A percentile compares a stretch with the other conserved stretches of the same genome.
Evolutionary conservation across 2,329 filamentous ascomycete species (phyloP).

Genomic region (Triangularia setosa): DNA sequence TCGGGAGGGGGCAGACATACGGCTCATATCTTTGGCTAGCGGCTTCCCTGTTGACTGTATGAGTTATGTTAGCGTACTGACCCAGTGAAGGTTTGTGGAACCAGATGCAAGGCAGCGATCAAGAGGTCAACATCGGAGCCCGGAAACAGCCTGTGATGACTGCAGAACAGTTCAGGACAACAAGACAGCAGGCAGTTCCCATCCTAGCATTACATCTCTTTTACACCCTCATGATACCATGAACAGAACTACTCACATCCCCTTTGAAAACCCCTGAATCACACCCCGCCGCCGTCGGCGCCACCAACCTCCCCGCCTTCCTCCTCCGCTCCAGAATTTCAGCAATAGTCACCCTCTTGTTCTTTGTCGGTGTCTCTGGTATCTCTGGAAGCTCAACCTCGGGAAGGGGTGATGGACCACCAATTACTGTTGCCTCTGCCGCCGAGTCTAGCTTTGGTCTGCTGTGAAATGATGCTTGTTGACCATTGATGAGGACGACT

Average conservation of each 20-base stretch:
- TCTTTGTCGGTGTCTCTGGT: slow-evolving; percentile 4
- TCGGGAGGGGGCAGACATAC: slow-evolving; percentile 50
- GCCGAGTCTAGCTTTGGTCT: slow-evolving; percentile 18
- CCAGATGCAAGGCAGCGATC: too few species aligned
- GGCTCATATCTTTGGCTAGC: slow-evolving; percentile 77
- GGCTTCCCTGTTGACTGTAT: slow-evolving; percentile 53
- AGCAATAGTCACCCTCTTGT: slow-evolving; percentile 51
- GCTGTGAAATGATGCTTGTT: slow-evolving; percentile 17
- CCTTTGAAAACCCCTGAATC: slow-evolving; percentile 65
- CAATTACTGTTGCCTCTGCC: slow-evolving; percentile 13
- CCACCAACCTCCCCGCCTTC: slow-evolving; percentile 57
- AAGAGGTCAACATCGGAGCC: too few species aligned
- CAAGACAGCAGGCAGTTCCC: too few species aligned
- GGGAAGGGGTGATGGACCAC: slow-evolving; percentile 22
- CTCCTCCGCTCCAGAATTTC: slow-evolving; percentile 64
- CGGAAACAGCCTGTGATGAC: too few species aligned
- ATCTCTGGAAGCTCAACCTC: slow-evolving; percentile 23
- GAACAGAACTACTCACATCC: slow-evolving; percentile 44
- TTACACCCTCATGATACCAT: too few species aligned
- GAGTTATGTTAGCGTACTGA: slow-evolving; percentile 4
- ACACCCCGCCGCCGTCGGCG: slow-evolving; percentile 1
- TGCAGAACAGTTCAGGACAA: too few species aligned
- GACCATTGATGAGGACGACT: too few species aligned
- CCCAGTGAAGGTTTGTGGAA: neutral
- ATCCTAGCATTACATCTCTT: too few species aligned